phyloP scores from a whole-genome alignment of 2,329 filamentous ascomycete species.

The Gliomastix tumulicola region DNA sequence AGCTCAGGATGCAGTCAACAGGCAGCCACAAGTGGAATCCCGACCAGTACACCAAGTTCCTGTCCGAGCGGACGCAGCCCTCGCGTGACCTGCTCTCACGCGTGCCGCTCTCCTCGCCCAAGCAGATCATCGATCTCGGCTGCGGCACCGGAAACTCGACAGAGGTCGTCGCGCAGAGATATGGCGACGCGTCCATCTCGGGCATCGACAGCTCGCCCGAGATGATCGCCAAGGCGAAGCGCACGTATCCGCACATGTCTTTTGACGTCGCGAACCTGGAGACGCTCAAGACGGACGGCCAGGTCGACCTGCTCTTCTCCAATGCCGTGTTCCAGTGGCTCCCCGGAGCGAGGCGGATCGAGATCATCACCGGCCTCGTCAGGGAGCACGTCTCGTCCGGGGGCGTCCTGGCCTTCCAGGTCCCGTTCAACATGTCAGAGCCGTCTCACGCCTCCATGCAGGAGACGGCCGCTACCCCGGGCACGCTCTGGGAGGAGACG shows the following conservation, averaged over 20 bases:
- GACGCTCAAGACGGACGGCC: slow-evolving; percentile 23
- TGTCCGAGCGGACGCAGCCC: slow-evolving; percentile 42
- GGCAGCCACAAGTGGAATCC: too few species aligned
- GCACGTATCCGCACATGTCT: slow-evolving; percentile 26
- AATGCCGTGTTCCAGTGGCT: slow-evolving; percentile 58
- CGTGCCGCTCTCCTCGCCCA: slow-evolving; percentile 29
- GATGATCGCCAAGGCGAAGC: slow-evolving; percentile 44
- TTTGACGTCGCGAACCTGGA: slow-evolving; percentile 39
- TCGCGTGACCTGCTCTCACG: slow-evolving; percentile 44
- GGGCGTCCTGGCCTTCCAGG: slow-evolving; percentile 46
- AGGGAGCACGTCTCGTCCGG: slow-evolving; percentile 27
- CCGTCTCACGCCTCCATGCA: slow-evolving; percentile 44
- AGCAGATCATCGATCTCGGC: slow-evolving; percentile 47
- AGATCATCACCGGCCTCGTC: slow-evolving; percentile 35
- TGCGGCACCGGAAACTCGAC: slow-evolving; percentile 57
- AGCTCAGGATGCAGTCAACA: too few species aligned
- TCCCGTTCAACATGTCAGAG: slow-evolving; percentile 39
- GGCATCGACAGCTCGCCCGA: slow-evolving; percentile 49
- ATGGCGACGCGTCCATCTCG: slow-evolving; percentile 35
- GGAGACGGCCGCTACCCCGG: slow-evolving; percentile 19
- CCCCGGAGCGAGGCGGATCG: slow-evolving; percentile 29
- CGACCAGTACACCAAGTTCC: slow-evolving; percentile 48
- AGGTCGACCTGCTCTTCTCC: slow-evolving; percentile 40
- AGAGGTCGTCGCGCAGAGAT: slow-evolving; percentile 34
- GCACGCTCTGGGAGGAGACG: slow-evolving; percentile 26